These are phyloP conservation scores for Prototheca stagnorum DNA, from an alignment of 163 green algal species.

Conservation along the genomic window DNA sequence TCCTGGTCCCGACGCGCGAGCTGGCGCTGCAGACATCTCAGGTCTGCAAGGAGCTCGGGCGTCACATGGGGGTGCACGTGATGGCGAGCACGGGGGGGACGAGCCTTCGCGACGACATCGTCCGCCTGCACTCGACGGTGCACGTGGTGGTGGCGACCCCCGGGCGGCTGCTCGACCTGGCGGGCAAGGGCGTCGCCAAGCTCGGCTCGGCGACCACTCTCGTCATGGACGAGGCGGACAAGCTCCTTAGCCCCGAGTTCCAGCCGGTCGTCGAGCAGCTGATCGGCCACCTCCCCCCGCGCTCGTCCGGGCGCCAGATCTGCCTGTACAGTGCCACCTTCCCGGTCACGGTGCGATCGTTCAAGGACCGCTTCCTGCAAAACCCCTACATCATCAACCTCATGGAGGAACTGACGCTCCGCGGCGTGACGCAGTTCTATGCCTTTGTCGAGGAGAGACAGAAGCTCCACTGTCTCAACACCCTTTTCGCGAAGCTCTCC, in stretches of 20 bases:
- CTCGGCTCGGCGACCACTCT: slow-evolving; percentile 71
- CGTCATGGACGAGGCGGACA: slow-evolving; percentile 99
- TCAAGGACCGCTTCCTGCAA: slow-evolving; percentile 91
- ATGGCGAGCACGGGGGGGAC: slow-evolving; percentile 94
- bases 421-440: slow-evolving; percentile 96
- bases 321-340: slow-evolving; percentile 96
- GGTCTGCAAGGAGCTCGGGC: slow-evolving; percentile 76
- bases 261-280: slow-evolving; percentile 90
- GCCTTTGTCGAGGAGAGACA: slow-evolving; percentile 98
- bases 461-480: slow-evolving; percentile 99
- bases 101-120: slow-evolving; percentile 96
- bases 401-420: slow-evolving; percentile 99
- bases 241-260: slow-evolving; percentile 96
- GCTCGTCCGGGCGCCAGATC: slow-evolving; percentile 93
- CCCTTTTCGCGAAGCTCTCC: slow-evolving; percentile 89
- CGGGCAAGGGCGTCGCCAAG: slow-evolving; percentile 81
- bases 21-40: slow-evolving; percentile 92
- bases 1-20: slow-evolving; percentile 93
- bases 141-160: slow-evolving; percentile 95
- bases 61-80: slow-evolving; percentile 63
- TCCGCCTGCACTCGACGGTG: slow-evolving; percentile 81
- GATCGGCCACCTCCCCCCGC: slow-evolving; percentile 61
- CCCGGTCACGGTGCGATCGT: slow-evolving; percentile 94
- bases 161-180: slow-evolving; percentile 90
- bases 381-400: slow-evolving; percentile 99